Conservation (phyloP, 805 yeast species). For the Starmerella tilneyi region DNA sequence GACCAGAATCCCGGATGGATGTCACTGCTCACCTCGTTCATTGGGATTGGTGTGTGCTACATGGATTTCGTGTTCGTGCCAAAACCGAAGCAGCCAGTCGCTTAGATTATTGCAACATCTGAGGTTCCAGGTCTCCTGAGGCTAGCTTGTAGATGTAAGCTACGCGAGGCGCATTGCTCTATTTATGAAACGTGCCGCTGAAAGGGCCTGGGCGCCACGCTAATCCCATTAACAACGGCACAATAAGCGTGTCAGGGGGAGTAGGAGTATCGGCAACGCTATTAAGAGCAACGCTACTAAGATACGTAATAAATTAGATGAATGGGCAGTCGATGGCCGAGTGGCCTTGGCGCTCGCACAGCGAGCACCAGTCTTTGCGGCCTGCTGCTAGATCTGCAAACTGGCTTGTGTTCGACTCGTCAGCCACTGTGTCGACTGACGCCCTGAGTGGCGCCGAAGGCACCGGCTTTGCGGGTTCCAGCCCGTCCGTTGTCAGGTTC, state of each 20-base stretch:
- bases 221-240: too few species aligned
- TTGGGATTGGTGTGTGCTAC: conserved; percentile 30
- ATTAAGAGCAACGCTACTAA: too few species aligned
- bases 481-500: not conserved
- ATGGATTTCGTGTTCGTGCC: conserved; percentile 31
- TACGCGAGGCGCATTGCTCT: not conserved
- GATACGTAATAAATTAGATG: conserved; percentile 8
- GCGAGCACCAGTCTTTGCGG: conserved; percentile 75
- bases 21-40: conserved; percentile 26
- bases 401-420: conserved; percentile 11
- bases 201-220: too few species aligned
- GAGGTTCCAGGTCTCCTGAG: too few species aligned
- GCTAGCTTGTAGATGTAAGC: too few species aligned
- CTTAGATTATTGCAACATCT: not conserved
- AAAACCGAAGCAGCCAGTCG: conserved; percentile 6
- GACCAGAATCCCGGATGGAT: conserved; percentile 28
- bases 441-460: not conserved
- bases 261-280: too few species aligned
- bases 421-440: not conserved
- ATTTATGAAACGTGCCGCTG: not conserved
- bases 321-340: conserved; percentile 80
- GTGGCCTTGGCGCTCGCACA: conserved; percentile 87
- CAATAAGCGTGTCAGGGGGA: too few species aligned
- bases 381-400: conserved; percentile 60
- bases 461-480: not conserved